Evolutionary conservation across 2,329 filamentous ascomycete species (phyloP).

Genomic region (Penicillium verrucosum): DNA sequence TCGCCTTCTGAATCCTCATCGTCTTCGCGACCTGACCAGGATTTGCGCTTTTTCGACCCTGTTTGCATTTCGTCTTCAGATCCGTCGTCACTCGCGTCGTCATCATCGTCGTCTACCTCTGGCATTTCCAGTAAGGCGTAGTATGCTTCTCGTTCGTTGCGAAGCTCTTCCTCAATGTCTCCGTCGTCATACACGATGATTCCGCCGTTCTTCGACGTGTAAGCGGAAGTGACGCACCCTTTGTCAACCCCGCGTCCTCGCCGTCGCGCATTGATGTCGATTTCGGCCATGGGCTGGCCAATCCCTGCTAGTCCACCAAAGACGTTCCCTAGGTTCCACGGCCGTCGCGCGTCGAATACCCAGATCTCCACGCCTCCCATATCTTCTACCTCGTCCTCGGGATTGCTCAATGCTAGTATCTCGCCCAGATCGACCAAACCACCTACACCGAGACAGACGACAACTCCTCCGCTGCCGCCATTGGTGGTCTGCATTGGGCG

Average conservation of each 20-base stretch:
- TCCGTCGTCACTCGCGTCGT: conserved; percentile 60
- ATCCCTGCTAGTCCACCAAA: conserved; percentile 68
- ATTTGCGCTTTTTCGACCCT: conserved; percentile 68
- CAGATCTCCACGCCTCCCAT: conserved; percentile 90
- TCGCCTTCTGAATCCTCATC: conserved; percentile 67
- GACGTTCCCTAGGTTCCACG: conserved; percentile 92
- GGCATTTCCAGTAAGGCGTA: conserved; percentile 87
- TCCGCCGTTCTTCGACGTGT: conserved; percentile 76
- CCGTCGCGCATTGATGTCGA: conserved; percentile 41
- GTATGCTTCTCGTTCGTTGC: conserved; percentile 74
- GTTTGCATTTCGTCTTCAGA: conserved; percentile 52
- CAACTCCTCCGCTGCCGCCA: conserved; percentile 81
- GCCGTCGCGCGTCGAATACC: conserved; percentile 85
- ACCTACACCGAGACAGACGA: conserved; percentile 88
- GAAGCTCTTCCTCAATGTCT: conserved; percentile 82
- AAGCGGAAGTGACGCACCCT: conserved; percentile 68
- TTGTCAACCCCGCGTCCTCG: conserved; percentile 65
- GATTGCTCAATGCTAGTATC: conserved; percentile 72
- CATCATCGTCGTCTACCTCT: conserved; percentile 75
- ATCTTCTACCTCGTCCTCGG: conserved; percentile 58
- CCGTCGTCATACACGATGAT: conserved; percentile 95
- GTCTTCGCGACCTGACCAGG: conserved; percentile 67
- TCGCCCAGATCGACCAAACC: conserved; percentile 84
- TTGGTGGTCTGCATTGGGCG: conserved; percentile 79
- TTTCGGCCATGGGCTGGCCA: conserved; percentile 51